phyloP scores from a whole-genome alignment of 352 stramenopile species.

The Phytopythium aichiense region DNA sequence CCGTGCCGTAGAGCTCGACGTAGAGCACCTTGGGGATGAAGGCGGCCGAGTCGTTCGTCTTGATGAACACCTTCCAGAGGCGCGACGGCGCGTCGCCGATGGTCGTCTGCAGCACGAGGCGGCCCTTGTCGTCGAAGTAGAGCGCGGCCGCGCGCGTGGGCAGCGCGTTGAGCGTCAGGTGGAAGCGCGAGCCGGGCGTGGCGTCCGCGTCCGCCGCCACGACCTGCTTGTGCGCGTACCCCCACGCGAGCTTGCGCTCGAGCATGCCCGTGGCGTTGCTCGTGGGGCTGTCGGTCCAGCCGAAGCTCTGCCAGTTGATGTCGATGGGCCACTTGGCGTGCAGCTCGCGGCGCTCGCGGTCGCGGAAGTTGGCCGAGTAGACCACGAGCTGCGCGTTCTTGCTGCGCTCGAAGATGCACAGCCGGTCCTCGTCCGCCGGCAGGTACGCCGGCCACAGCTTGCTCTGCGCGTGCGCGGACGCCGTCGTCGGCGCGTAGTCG shows the following conservation, averaged over 20 bases:
- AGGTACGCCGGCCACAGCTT: constrained; percentile 70
- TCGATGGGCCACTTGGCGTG: constrained; percentile 66
- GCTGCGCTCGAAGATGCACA: constrained; percentile 74
- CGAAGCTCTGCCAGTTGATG: constrained; percentile 83
- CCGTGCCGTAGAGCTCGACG: constrained; percentile 66
- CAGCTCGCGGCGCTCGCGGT: constrained; percentile 41
- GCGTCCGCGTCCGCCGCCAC: constrained; percentile 14
- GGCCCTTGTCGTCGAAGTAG: constrained; percentile 52
- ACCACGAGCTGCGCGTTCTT: constrained; percentile 82
- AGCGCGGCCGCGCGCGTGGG: constrained; percentile 44
- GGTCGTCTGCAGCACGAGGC: constrained; percentile 49
- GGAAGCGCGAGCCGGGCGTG: constrained; percentile 37
- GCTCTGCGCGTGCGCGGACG: constrained; percentile 50
- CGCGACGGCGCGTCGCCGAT: constrained; percentile 44
- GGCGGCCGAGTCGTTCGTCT: constrained; percentile 41
- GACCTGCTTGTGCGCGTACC: constrained; percentile 50
- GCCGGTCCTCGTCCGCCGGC: constrained; percentile 46
- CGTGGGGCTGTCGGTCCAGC: constrained; percentile 62
- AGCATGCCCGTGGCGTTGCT: constrained; percentile 64
- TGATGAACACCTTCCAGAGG: constrained; percentile 73
- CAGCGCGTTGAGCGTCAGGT: constrained; percentile 66
- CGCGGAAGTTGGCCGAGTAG: constrained; percentile 62
- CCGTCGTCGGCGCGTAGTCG: constrained; percentile 61
- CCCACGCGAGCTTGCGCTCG: constrained; percentile 66
- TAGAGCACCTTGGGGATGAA: constrained; percentile 79